Evolutionary conservation across 108 stramenopile species (phyloP).

Genomic region (Discostella pseudostelligera): DNA sequence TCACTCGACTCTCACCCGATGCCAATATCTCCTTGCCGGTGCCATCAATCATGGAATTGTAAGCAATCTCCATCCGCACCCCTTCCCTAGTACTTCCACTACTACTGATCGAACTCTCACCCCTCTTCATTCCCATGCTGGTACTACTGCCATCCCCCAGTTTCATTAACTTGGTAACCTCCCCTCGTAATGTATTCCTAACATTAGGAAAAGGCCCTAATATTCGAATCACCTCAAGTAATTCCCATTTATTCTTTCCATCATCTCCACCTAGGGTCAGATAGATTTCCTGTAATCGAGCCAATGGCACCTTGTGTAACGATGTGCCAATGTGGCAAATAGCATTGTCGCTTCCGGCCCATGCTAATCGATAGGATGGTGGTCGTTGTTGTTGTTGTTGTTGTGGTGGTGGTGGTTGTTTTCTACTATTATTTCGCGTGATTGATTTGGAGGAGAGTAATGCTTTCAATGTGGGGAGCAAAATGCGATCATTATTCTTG

Average conservation of each 20-base stretch:
- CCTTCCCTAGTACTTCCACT: constrained; percentile 15
- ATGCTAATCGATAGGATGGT: constrained; percentile 64
- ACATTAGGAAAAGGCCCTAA: constrained; percentile 90
- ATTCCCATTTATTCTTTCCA: constrained; percentile 44
- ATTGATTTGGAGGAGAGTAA: constrained; percentile 10
- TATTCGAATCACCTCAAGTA: constrained; percentile 84
- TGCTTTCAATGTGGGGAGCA: constrained; percentile 20
- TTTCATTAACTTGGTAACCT: constrained; percentile 28
- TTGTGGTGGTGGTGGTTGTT: neutral
- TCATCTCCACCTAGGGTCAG: constrained; percentile 45
- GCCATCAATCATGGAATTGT: constrained; percentile 82
- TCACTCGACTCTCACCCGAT: constrained; percentile 54
- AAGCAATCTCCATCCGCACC: constrained; percentile 38
- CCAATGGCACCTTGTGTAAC: constrained; percentile 86
- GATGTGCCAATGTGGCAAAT: constrained; percentile 82
- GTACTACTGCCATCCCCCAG: neutral
- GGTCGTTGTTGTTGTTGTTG: neutral
- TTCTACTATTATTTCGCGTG: neutral
- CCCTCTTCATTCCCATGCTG: neutral
- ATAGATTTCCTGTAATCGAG: constrained; percentile 81
- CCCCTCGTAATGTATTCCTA: constrained; percentile 71
- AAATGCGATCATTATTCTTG: constrained; percentile 18
- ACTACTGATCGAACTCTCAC: neutral
- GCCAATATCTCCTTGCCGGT: constrained; percentile 81
- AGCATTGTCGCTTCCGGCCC: constrained; percentile 77